Base-by-base conservation (phyloP, 2,329 filamentous ascomycete genomes). In the Capronia epimyces region DNA sequence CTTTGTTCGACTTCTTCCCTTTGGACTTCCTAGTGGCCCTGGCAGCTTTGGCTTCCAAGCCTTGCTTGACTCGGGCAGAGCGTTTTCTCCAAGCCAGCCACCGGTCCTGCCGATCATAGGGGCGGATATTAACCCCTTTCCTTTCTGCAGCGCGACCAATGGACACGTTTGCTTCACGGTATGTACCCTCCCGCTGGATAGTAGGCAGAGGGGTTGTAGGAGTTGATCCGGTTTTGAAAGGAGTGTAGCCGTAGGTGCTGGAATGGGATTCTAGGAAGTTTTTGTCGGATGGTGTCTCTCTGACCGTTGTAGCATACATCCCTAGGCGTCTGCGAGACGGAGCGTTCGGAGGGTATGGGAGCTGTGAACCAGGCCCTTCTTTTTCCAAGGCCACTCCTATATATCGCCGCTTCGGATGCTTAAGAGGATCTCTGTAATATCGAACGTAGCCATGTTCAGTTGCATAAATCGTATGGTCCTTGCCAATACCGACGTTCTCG, bases 391-490 rank as follows among this genome's bases (percentile, higher is more conserved):
- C 86, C 16, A 98, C 86, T 55, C 93, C 93, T 64, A 98, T 98
- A 75, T 90, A 98, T 69, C 95, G 88, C 54, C 90, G 81, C 60
- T 89, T 86, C 1, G 90, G 87, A 69, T 97, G 89, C 52, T 76
- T 79, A 25, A 78, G 70, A 0, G 90, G 89, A 66, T 98, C 91
- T 65, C 85, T 83, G 77, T 98, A 98, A 79, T 95, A 98, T 63
- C 93, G 89, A 54, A 98, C 93, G 70, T 94, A 98, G 58, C 93
- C 93, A 2, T 85, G 78, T 49, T 86, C 81, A 53, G 83, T 84
- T 46, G 93, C 83, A 70, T 87, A 95, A 67, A 98, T 94, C 44
- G 91, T 97, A 75, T 97, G 93, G 69, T 98, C 90, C 55, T 93
- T 86, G 44, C 93, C 93, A 76, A 97, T 91, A 63, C 84, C 87